Percentiles rank a stretch among this genome's conserved stretches.
Evolutionary conservation across 2,329 filamentous ascomycete species (phyloP).

Genomic region (Boeremia exigua): DNA sequence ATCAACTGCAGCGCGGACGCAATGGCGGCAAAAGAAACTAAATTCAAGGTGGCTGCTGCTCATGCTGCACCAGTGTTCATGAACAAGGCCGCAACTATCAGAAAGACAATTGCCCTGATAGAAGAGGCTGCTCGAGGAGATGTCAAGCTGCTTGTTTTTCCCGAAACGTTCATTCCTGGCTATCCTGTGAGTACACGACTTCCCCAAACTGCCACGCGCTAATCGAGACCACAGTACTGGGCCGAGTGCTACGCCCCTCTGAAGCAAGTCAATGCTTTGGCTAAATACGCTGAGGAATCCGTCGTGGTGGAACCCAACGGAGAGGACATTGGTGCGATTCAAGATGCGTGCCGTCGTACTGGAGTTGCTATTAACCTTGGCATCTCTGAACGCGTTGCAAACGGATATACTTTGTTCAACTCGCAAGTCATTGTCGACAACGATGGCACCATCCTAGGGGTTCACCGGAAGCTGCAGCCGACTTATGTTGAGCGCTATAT

Average conservation of each 20-base stretch:
- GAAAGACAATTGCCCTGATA: slow-evolving; percentile 42
- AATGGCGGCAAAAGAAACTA: slow-evolving; percentile 32
- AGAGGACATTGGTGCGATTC: slow-evolving; percentile 39
- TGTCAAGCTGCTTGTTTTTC: slow-evolving; percentile 45
- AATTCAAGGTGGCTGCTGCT: slow-evolving; percentile 46
- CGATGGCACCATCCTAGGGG: slow-evolving; percentile 42
- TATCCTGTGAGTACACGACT: slow-evolving; percentile 36
- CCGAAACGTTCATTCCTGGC: slow-evolving; percentile 47
- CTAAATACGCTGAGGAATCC: slow-evolving; percentile 44
- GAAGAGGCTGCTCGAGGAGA: slow-evolving; percentile 40
- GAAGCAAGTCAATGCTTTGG: slow-evolving; percentile 41
- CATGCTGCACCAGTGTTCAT: slow-evolving; percentile 48
- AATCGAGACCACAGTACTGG: slow-evolving; percentile 37
- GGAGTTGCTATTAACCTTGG: slow-evolving; percentile 44
- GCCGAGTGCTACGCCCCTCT: slow-evolving; percentile 47
- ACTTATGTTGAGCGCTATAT: slow-evolving; percentile 45
- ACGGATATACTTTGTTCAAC: slow-evolving; percentile 46
- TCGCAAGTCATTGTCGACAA: slow-evolving; percentile 45
- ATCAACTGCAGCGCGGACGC: not conserved
- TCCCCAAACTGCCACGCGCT: slow-evolving; percentile 7
- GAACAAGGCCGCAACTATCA: slow-evolving; percentile 45
- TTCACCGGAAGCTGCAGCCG: slow-evolving; percentile 49
- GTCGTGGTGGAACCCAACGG: slow-evolving; percentile 43
- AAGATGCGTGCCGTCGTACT: slow-evolving; percentile 40
- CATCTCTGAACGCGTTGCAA: slow-evolving; percentile 43